Evolutionary conservation across 1,139 yeast species (phyloP).

Genomic region (Diutina catenulata): DNA sequence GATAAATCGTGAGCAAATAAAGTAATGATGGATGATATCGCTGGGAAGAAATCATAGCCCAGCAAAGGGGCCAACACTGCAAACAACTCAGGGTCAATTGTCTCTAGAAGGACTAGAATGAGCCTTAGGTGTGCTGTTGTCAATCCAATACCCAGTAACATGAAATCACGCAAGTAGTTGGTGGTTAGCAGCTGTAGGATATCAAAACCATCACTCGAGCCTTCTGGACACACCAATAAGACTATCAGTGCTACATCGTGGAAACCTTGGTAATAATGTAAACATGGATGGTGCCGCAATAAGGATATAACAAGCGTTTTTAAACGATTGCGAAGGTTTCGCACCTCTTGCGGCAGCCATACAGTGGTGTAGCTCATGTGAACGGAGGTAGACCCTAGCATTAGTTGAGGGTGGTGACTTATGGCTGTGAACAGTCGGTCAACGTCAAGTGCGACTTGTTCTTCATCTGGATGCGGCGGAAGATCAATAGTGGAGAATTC

Average conservation of each 20-base stretch:
- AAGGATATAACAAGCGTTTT: slow-evolving; percentile 39
- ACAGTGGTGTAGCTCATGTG: slow-evolving; percentile 24
- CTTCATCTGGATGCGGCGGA: slow-evolving; percentile 38
- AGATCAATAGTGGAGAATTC: background rate
- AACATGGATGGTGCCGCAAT: slow-evolving; percentile 45
- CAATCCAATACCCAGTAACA: slow-evolving; percentile 60
- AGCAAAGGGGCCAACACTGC: slow-evolving; percentile 18
- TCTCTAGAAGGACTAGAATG: slow-evolving; percentile 48
- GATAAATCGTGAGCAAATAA: slow-evolving; percentile 65
- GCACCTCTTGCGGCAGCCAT: slow-evolving; percentile 22
- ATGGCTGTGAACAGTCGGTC: slow-evolving; percentile 47
- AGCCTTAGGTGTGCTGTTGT: slow-evolving; percentile 54
- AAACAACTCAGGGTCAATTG: slow-evolving; percentile 28
- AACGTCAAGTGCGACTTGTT: slow-evolving; percentile 70
- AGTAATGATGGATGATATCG: slow-evolving; percentile 68
- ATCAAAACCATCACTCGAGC: slow-evolving; percentile 10
- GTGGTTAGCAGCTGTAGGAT: slow-evolving; percentile 46
- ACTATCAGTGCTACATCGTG: slow-evolving; percentile 76
- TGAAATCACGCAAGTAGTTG: slow-evolving; percentile 66
- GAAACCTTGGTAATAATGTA: slow-evolving; percentile 83
- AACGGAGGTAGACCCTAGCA: slow-evolving; percentile 11
- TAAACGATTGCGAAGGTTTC: slow-evolving; percentile 28
- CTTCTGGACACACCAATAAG: slow-evolving; percentile 39
- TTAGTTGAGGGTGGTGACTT: slow-evolving; percentile 21
- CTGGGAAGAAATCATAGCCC: slow-evolving; percentile 41